Evolutionary conservation across 768 basidiomycete species (phyloP).

Genomic region (Amanita pseudoporphyria): DNA sequence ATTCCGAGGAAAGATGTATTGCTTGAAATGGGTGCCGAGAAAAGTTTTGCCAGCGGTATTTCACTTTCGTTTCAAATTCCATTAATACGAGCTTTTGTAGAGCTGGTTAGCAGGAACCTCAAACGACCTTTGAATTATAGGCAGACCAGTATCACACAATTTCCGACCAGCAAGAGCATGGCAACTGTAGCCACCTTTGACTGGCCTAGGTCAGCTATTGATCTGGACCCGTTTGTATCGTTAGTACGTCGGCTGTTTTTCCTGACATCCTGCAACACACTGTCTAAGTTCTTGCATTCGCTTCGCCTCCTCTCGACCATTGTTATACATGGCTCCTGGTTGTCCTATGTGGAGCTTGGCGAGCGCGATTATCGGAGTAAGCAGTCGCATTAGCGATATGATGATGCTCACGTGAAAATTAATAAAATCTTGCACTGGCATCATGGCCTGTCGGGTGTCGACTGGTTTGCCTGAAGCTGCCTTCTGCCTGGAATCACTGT

Average conservation of each 20-base stretch:
- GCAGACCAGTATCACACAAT: constrained; percentile 47
- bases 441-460: constrained; percentile 48
- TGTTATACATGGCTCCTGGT: constrained; percentile 53
- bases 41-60: constrained; percentile 45
- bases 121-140: constrained; percentile 11
- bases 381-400: constrained; percentile 8
- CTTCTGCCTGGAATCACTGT: constrained; percentile 50
- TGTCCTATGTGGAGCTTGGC: constrained; percentile 45
- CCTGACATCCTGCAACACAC: too few relatives aligned
- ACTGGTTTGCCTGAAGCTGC: constrained; percentile 60
- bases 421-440: constrained; percentile 43
- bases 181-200: constrained; percentile 17
- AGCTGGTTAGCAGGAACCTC: neutral
- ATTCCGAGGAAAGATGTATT: constrained; percentile 29
- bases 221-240: too few relatives aligned
- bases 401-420: constrained; percentile 11
- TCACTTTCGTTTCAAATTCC: constrained; percentile 26
- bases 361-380: constrained; percentile 52
- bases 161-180: constrained; percentile 66
- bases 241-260: constrained; percentile 30
- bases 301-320: constrained; percentile 32
- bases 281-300: neutral
- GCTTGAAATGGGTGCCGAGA: constrained; percentile 43
- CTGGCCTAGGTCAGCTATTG: constrained; percentile 29
- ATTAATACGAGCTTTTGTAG: constrained; percentile 35